Evolutionary conservation across 1,139 yeast species (phyloP), one percentile per base, ranked within the genome.

Genomic region (Saccharomyces hybrid): DNA sequence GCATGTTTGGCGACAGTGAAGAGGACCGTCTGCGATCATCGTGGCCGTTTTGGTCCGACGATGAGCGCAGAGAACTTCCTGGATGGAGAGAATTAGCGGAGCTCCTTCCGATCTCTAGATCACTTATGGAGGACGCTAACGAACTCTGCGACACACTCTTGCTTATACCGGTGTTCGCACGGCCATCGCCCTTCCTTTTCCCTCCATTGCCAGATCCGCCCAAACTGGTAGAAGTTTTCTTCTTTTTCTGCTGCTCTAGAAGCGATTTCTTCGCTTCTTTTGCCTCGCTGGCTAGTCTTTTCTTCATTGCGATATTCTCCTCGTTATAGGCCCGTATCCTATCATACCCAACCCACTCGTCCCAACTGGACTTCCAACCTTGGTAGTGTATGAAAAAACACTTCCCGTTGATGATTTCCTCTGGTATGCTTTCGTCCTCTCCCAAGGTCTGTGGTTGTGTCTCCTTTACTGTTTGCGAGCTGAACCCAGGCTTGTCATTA

Each of bases 341-440:
- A 51, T 81, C 84, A 8, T 72, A 71, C 0, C 82, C 79, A 0
- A 93, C 95, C 99, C 99, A 93, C 69, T 93, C 99, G 67, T 93
- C 98, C 97, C 97, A 91, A 59, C 91, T 84, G 23, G 84, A 72
- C 65, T 90, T 93, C 99, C 99, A 93, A 2, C 99, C 98, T 64
- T 85, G 88, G 71, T 93, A 93, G 67, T 93, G 99, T 8, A 93
- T 81, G 60, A 76, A 84, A 69, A 82, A 91, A 55, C 83, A 77
- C 54, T 74, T 68, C 52, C 72, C 64, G 29, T 68, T 69, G 38
- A 63, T 64, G 42, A 78, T 65, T 2, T 74, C 77, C n/a, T 67
- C 72, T 0, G 89, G 85, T 32, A 83, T 69, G 48, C 71, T 57
- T 14, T 60, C 59, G 46, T 55, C 60, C 5, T 42, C 51, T 46